Evolutionary conservation across 2,329 filamentous ascomycete genomes (phyloP).

Genomic region (Microcyclosporella mali): DNA sequence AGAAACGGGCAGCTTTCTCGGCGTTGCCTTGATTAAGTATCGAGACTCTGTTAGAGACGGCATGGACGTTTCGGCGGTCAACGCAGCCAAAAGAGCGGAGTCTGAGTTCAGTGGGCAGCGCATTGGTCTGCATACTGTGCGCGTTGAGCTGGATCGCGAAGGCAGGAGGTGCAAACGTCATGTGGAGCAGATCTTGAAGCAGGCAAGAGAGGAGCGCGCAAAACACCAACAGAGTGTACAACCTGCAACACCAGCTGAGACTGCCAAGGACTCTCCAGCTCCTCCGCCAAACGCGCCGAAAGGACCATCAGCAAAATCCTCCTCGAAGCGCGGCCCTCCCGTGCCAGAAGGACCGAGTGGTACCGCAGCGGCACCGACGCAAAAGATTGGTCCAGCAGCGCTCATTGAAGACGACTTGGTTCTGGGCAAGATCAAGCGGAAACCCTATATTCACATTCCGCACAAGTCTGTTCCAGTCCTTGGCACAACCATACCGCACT

Average conservation of each 20-base stretch:
- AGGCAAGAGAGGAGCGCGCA: conserved; percentile 57
- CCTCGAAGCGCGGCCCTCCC: conserved; percentile 18
- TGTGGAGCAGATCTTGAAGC: conserved; percentile 67
- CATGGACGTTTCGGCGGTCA: conserved; percentile 59
- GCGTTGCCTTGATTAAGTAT: conserved; percentile 87
- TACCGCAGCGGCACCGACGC: conserved; percentile 32
- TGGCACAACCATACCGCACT: conserved; percentile 75
- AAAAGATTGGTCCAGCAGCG: conserved; percentile 40
- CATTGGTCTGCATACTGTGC: conserved; percentile 70
- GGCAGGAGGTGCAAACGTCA: conserved; percentile 74
- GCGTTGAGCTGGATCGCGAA: conserved; percentile 83
- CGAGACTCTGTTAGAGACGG: conserved; percentile 59
- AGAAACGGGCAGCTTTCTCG: conserved; percentile 86
- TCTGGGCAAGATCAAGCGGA: conserved; percentile 62
- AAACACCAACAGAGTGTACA: conserved; percentile 31
- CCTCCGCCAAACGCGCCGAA: conserved; percentile 81
- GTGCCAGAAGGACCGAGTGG: conserved; percentile 31
- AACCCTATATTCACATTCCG: conserved; percentile 89
- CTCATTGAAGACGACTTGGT: conserved; percentile 62
- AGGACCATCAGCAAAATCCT: conserved; percentile 61
- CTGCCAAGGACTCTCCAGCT: conserved; percentile 44
- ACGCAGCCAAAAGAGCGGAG: conserved; percentile 75
- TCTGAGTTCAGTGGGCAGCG: conserved; percentile 70
- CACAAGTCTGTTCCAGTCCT: conserved; percentile 81
- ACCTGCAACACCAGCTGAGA: conserved; percentile 24